phyloP scores from a whole-genome alignment of 164 flowering plant genomes.

The Euptelea pleiosperma region DNA sequence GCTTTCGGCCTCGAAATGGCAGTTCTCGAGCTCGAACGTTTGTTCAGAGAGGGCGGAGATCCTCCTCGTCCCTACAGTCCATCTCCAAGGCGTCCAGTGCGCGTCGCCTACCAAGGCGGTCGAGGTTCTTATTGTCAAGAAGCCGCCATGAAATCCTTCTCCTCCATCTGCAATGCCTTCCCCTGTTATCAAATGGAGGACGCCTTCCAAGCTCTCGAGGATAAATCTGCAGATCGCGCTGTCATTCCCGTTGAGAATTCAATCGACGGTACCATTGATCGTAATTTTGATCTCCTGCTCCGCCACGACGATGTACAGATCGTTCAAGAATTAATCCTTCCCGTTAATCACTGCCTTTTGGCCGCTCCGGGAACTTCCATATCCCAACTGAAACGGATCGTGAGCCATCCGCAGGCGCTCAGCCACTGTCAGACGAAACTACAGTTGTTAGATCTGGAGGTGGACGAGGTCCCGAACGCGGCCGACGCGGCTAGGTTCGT shows the following conservation, averaged over 20 bases:
- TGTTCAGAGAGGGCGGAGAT: conserved; percentile 11
- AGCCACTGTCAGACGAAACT: conserved; percentile 24
- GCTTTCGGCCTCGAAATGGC: conserved; percentile 7
- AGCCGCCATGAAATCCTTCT: conserved; percentile 28
- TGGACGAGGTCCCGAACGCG: conserved; percentile 25
- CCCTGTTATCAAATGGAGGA: conserved; percentile 29
- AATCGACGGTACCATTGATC: conserved; percentile 24
- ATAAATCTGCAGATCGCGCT: conserved; percentile 26
- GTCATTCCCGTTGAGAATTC: conserved; percentile 29
- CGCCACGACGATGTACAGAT: conserved; percentile 22
- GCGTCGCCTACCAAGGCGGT: conserved; percentile 30
- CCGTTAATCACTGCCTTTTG: conserved; percentile 31
- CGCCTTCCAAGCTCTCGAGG: conserved; percentile 26
- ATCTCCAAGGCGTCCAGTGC: conserved; percentile 12
- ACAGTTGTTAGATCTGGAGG: conserved; percentile 14
- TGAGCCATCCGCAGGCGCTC: conserved; percentile 33
- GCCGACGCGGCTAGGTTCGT: conserved; percentile 23
- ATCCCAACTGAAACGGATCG: conserved; percentile 17
- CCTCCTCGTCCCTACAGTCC: conserved; percentile 9
- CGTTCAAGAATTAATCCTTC: conserved; percentile 20
- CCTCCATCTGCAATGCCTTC: conserved; percentile 11
- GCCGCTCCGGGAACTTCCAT: conserved; percentile 14
- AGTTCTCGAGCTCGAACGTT: conserved; percentile 21
- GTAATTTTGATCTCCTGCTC: conserved; percentile 27
- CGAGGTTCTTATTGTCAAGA: conserved; percentile 35